phyloP scores from a whole-genome alignment of 495 filamentous ascomycete genomes.

The Cryomyces minteri region DNA sequence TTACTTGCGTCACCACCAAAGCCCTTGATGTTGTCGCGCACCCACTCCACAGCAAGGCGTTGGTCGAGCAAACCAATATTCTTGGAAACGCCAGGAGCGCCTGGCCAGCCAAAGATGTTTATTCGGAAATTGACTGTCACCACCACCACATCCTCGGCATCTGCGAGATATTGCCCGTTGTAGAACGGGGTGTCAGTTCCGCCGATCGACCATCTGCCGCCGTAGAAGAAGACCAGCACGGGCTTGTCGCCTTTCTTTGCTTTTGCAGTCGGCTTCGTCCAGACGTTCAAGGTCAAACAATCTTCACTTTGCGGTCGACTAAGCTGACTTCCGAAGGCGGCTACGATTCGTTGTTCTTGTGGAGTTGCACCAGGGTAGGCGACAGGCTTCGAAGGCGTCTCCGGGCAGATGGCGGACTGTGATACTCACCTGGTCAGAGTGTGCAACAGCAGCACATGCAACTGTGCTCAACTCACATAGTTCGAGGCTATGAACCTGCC shows the following conservation, averaged over 20 bases:
- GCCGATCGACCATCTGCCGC: constrained; percentile 10
- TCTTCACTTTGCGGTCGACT: constrained; percentile 18
- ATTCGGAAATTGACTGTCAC: no score
- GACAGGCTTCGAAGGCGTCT: neutral
- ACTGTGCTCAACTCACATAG: constrained; percentile 6
- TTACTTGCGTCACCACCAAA: constrained; percentile 32
- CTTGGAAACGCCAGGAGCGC: constrained; percentile 13
- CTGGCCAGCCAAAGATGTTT: no score
- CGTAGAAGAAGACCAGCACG: constrained; percentile 21
- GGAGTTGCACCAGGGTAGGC: constrained; percentile 16
- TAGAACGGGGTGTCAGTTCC: no score
- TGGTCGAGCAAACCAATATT: constrained; percentile 29
- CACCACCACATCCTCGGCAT: no score
- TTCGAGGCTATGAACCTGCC: constrained; percentile 8
- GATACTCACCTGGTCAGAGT: no score
- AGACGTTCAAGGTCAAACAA: constrained; percentile 36
- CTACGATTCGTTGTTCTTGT: constrained; percentile 13
- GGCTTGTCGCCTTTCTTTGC: constrained; percentile 9
- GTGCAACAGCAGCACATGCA: no score
- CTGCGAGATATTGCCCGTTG: no score
- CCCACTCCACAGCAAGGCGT: constrained; percentile 30
- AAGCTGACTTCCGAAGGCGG: constrained; percentile 11
- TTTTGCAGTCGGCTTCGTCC: constrained; percentile 20
- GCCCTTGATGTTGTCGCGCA: constrained; percentile 40
- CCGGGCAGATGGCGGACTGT: neutral